These are phyloP conservation scores for Flagelloscypha sp. DNA, from an alignment of 768 basidiomycete species.

Conservation along the genomic window DNA sequence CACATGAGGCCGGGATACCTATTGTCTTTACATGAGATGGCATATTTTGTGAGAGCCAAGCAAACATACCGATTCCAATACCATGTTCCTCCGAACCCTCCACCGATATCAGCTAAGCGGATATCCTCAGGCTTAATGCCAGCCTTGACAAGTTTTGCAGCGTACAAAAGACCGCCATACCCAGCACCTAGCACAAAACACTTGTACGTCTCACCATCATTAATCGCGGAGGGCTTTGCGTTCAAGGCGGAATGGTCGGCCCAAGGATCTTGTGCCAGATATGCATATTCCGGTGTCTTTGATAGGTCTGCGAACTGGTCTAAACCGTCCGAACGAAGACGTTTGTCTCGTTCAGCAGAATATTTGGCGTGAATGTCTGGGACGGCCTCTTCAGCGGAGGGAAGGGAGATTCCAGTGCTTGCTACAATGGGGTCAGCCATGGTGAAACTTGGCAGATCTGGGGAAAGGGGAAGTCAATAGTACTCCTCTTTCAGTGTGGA, in stretches of 20 bases:
- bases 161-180: too few species aligned
- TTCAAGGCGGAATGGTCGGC: conserved; percentile 10
- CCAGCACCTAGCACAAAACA: too few species aligned
- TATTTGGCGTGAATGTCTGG: conserved; percentile 3
- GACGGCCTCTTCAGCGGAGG: too few species aligned
- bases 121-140: conserved; percentile 9
- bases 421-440: too few species aligned
- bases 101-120: conserved; percentile 9
- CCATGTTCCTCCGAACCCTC: conserved; percentile 14
- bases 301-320: conserved; percentile 8
- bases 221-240: conserved; percentile 2
- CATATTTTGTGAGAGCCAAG: too few species aligned
- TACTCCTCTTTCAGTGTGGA: too few species aligned
- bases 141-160: conserved; percentile 8
- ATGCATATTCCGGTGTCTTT: conserved; percentile 4
- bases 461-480: too few species aligned
- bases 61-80: conserved; percentile 17
- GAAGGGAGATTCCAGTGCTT: too few species aligned
- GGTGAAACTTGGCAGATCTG: too few species aligned
- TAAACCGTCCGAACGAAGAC: conserved; percentile 6
- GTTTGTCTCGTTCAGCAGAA: conserved; percentile 11
- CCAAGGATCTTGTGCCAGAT: conserved; percentile 8
- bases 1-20: conserved; percentile 16
- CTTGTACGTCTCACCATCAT: too few species aligned
- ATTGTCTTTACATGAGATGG: too few species aligned